These are phyloP conservation scores for Neurospora sp. DNA, from an alignment of 495 filamentous ascomycete genomes.

Conservation along the genomic window DNA sequence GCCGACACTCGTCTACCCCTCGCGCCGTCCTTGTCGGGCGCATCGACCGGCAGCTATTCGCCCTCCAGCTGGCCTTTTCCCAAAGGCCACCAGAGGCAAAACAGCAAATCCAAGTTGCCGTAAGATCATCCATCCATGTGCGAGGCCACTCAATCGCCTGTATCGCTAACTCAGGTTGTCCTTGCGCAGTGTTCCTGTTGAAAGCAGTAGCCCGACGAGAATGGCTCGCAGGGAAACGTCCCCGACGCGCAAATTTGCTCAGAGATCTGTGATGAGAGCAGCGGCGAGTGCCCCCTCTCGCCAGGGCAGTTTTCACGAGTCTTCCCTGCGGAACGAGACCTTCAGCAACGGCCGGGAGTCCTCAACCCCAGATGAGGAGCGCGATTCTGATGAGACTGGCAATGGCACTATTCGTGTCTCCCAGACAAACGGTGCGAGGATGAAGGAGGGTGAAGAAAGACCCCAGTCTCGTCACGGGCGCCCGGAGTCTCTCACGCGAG, in stretches of 20 bases:
- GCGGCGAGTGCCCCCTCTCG: not conserved
- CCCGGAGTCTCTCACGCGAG: not conserved
- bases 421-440: not conserved
- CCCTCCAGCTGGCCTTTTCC: conserved; percentile 11
- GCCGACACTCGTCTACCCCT: not conserved
- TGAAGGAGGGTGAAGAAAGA: not conserved
- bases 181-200: not conserved
- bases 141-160: not conserved
- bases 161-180: not conserved
- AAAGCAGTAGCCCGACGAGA: not conserved
- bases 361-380: not conserved
- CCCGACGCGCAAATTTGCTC: not conserved
- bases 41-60: conserved; percentile 22
- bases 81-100: conserved; percentile 1
- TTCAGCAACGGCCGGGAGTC: not conserved
- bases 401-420: not conserved
- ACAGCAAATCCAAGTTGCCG: not conserved
- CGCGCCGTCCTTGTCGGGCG: not conserved
- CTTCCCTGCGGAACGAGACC: not conserved
- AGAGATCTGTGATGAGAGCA: not conserved
- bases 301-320: not conserved
- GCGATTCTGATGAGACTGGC: not conserved
- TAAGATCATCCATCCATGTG: not conserved
- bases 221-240: not conserved
- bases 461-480: not conserved